Percentiles rank a stretch among this genome's conserved stretches.
Evolutionary conservation across 2,329 filamentous ascomycete genomes (phyloP).

Genomic region (Orbilia quercus): DNA sequence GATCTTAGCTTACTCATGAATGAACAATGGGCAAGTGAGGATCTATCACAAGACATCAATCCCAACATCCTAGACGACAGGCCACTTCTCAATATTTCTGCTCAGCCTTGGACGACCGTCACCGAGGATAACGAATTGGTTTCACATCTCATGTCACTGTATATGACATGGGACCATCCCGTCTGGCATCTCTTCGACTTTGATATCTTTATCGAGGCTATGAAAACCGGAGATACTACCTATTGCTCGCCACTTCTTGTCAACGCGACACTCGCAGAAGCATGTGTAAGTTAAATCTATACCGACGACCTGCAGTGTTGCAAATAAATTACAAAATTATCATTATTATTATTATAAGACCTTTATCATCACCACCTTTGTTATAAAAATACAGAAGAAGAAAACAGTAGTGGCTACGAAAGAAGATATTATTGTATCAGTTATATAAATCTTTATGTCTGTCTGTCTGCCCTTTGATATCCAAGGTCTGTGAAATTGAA

Average conservation of each 20-base stretch:
- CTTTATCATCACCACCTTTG: too few species aligned
- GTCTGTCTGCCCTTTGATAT: slow-evolving; percentile 33
- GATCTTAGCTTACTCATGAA: slow-evolving; percentile 47
- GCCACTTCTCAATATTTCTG: slow-evolving; percentile 30
- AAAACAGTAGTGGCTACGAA: background rate
- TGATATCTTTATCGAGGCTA: slow-evolving; percentile 51
- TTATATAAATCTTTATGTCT: slow-evolving; percentile 2
- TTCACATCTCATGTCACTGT: slow-evolving; percentile 47
- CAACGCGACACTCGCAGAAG: slow-evolving; percentile 52
- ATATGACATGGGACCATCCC: slow-evolving; percentile 53
- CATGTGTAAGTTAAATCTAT: slow-evolving; percentile 53
- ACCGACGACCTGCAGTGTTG: slow-evolving; percentile 28
- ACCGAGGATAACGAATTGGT: slow-evolving; percentile 44
- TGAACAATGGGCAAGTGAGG: slow-evolving; percentile 19
- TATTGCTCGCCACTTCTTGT: slow-evolving; percentile 53
- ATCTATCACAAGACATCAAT: slow-evolving; percentile 15
- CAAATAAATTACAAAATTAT: background rate
- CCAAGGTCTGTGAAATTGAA: slow-evolving; percentile 29
- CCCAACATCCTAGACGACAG: slow-evolving; percentile 27
- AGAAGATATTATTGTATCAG: slow-evolving; percentile 3
- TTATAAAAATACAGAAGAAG: background rate
- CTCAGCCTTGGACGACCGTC: slow-evolving; percentile 45
- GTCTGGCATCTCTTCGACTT: slow-evolving; percentile 52
- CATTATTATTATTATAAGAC: too few species aligned
- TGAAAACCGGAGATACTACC: slow-evolving; percentile 38